phyloP scores from a whole-genome alignment of 192 early-diverging fungal genomes.

The Rhizoclosmatium sp. region DNA sequence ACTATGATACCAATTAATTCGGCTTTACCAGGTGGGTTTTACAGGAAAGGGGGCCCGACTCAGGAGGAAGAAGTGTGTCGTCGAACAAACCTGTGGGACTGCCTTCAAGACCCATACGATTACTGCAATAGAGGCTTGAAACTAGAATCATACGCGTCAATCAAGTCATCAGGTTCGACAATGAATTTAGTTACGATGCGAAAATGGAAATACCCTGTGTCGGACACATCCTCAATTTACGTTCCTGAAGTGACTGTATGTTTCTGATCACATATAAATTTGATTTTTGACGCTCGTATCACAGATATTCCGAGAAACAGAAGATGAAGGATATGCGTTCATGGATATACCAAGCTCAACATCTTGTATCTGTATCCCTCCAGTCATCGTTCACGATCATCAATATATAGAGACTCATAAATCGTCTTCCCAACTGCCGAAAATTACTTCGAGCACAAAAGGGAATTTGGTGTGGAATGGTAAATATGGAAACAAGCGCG shows the following conservation, averaged over 20 bases:
- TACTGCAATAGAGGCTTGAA: not conserved
- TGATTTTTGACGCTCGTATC: not conserved
- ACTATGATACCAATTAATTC: conserved; percentile 31
- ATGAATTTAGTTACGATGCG: not conserved
- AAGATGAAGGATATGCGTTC: conserved; percentile 17
- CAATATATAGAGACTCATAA: not conserved
- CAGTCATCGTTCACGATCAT: not conserved
- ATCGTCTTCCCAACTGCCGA: not conserved
- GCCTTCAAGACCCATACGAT: conserved; percentile 32
- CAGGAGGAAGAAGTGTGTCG: conserved; percentile 36
- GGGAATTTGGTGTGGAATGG: not conserved
- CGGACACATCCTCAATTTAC: conserved; percentile 13
- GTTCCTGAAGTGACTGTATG: not conserved
- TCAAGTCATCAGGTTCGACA: not conserved
- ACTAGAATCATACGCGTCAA: not conserved
- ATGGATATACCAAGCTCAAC: not conserved
- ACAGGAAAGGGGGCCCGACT: conserved; percentile 24
- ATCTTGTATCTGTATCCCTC: conserved; percentile 13
- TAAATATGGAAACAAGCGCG: not conserved
- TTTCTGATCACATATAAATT: not conserved
- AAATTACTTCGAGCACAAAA: not conserved
- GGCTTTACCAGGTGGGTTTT: conserved; percentile 35
- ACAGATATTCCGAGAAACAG: conserved; percentile 5
- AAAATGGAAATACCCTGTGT: conserved; percentile 20
- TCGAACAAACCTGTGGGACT: conserved; percentile 35